Base-by-base conservation (phyloP, 192 early-diverging fungal species). In the Podila epicladia region DNA sequence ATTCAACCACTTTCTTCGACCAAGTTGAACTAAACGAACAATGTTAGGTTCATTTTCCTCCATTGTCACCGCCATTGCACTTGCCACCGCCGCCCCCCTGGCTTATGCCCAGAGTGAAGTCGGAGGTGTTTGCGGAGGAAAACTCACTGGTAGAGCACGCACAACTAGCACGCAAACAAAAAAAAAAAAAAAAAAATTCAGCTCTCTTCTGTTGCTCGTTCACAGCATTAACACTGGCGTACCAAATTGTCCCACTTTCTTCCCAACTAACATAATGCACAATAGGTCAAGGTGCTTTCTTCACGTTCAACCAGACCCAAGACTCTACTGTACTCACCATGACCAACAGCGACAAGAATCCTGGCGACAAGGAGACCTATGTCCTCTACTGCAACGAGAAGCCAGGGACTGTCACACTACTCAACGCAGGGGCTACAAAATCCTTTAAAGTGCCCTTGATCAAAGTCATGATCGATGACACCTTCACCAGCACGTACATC, bases 401-500 rank as follows among this genome's bases (percentile, higher is more conserved):
- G 24, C 82, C 82, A 15, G 72, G 69, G 1, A 33, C 32, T 20
- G 32, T 48, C 1, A 71, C 59, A 26, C 38, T 83, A 41, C 38
- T 48, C 33, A 28, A 57, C 24, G 64, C 69, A 55, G 70, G 72
- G 6, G 32, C 71, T 58, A n/a, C 38, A 29, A 2, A 22, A 0
- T 37, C 0, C 28, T 79, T 87, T 33, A 76, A 77, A 20, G 71
- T 85, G 13, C 86, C 86, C 24, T 66, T 87, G n/a, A 31, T 15
- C 9, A 61, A 49, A 3, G 69, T 82, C 22, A 72, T 67, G 55
- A 73, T 69, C 28, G 64, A 62, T 9, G 84, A 82, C 58, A 87
- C 48, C 1, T 73, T 67, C 38, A 67, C 70, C 24, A 65, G 83
- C 33, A 76, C 84, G n/a, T 87, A 79, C 58, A 50, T 87, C 12